Conservation (phyloP, 768 basidiomycete genomes). For the Rhodotorula babjevae region DNA sequence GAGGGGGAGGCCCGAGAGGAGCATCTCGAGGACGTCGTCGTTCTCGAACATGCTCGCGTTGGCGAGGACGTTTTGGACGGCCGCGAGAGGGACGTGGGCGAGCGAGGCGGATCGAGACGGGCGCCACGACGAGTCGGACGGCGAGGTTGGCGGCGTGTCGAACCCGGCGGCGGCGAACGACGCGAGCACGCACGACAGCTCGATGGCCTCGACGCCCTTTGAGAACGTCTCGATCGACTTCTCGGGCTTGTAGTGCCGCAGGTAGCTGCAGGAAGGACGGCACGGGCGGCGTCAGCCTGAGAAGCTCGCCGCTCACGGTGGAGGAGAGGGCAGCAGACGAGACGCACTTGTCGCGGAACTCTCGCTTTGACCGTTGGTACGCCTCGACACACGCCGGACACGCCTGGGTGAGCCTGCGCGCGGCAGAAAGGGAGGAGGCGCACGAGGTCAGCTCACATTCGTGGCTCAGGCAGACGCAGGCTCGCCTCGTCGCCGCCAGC, state of each 20-base stretch:
- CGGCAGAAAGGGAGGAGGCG: too few species aligned
- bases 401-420: conserved; percentile 56
- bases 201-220: conserved; percentile 60
- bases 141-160: conserved; percentile 45
- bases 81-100: conserved; percentile 44
- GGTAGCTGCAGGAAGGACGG: background rate
- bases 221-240: conserved; percentile 55
- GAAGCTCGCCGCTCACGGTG: too few species aligned
- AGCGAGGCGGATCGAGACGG: conserved; percentile 51
- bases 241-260: conserved; percentile 31
- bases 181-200: conserved; percentile 53
- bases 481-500: too few species aligned
- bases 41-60: conserved; percentile 61
- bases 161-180: conserved; percentile 21
- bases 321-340: too few species aligned
- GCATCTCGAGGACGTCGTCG: conserved; percentile 49
- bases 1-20: conserved; percentile 24
- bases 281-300: too few species aligned
- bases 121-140: conserved; percentile 18
- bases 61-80: conserved; percentile 61
- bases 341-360: conserved; percentile 62
- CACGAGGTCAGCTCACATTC: background rate
- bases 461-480: too few species aligned
- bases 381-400: conserved; percentile 69
- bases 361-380: conserved; percentile 61